Evolutionary conservation across 441 rosid species (phyloP).

Genomic region (Omphalea diandra): DNA sequence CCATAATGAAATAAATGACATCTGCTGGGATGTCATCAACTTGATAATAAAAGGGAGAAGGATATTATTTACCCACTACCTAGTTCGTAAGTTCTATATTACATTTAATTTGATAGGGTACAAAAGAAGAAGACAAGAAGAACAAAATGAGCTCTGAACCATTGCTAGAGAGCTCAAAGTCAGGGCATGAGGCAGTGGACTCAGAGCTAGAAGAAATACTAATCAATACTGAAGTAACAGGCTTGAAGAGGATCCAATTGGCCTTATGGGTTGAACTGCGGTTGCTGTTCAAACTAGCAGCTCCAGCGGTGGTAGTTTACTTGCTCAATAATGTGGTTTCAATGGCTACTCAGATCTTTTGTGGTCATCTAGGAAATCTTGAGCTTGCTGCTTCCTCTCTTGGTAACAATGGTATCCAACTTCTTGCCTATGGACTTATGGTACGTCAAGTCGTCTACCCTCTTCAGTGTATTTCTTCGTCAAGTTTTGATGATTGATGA

Average conservation of each 20-base stretch:
- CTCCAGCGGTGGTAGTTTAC: conserved; percentile 55
- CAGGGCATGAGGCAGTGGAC: conserved; percentile 25
- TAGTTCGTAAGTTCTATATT: too few species aligned
- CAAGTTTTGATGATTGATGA: too few species aligned
- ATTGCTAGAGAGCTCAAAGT: conserved; percentile 22
- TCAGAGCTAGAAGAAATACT: conserved; percentile 63
- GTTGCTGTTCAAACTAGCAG: conserved; percentile 53
- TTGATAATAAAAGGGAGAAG: too few species aligned
- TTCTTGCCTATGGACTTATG: conserved; percentile 60
- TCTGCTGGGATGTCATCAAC: too few species aligned
- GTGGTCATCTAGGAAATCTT: conserved; percentile 51
- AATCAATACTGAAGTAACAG: conserved; percentile 27
- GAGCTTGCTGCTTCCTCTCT: conserved; percentile 39
- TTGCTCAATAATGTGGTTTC: conserved; percentile 51
- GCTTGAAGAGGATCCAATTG: conserved; percentile 34
- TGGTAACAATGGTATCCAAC: conserved; percentile 37
- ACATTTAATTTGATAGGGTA: too few species aligned
- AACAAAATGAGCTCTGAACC: conserved; percentile 24
- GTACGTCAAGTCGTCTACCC: conserved; percentile 27
- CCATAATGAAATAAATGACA: too few species aligned
- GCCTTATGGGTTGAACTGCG: conserved; percentile 53
- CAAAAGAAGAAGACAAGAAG: too few species aligned
- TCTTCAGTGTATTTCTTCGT: neutral
- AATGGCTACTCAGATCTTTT: conserved; percentile 48
- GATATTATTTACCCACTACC: too few species aligned